Percentiles rank a stretch among this genome's conserved stretches.
Evolutionary conservation across 805 yeast genomes (phyloP).

Genomic region (Lachancea quebecensis): DNA sequence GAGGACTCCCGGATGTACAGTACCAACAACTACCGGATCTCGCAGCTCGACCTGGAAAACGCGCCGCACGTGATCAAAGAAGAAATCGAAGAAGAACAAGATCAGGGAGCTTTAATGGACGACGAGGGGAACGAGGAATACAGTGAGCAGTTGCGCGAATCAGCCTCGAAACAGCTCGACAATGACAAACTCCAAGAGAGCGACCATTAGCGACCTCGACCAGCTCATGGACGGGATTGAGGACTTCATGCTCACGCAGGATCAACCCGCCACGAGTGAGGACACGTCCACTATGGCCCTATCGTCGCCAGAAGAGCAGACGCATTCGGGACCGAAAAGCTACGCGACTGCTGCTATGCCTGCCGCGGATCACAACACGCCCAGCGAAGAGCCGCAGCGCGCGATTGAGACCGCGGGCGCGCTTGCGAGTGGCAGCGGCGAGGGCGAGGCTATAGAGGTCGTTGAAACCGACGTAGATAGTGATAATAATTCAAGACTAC

Average conservation of each 20-base stretch:
- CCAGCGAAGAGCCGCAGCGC: too few species aligned
- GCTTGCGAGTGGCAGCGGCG: not conserved
- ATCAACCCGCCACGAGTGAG: not conserved
- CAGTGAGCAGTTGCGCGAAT: conserved; percentile 11
- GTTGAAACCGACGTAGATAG: not conserved
- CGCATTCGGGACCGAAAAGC: too few species aligned
- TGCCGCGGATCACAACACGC: too few species aligned
- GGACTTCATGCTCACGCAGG: conserved; percentile 12
- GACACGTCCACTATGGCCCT: too few species aligned
- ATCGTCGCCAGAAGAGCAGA: too few species aligned
- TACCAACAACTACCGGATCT: conserved; percentile 26
- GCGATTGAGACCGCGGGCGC: too few species aligned
- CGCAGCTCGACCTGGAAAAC: conserved; percentile 23
- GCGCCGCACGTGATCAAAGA: conserved; percentile 24
- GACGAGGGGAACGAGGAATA: conserved; percentile 20
- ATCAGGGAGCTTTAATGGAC: conserved; percentile 16
- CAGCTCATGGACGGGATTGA: conserved; percentile 22
- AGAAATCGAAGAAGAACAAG: conserved; percentile 16
- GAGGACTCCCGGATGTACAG: conserved; percentile 17
- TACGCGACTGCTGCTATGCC: too few species aligned
- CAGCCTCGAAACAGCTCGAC: conserved; percentile 4
- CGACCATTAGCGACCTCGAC: conserved; percentile 7
- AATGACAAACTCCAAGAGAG: conserved; percentile 11
- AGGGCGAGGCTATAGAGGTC: not conserved
- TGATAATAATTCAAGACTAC: not conserved